A percentile compares a stretch with the other conserved stretches of the same genome.
Conservation (phyloP, 2,329 filamentous ascomycete genomes). For the Cordyceps cateniannulata region DNA sequence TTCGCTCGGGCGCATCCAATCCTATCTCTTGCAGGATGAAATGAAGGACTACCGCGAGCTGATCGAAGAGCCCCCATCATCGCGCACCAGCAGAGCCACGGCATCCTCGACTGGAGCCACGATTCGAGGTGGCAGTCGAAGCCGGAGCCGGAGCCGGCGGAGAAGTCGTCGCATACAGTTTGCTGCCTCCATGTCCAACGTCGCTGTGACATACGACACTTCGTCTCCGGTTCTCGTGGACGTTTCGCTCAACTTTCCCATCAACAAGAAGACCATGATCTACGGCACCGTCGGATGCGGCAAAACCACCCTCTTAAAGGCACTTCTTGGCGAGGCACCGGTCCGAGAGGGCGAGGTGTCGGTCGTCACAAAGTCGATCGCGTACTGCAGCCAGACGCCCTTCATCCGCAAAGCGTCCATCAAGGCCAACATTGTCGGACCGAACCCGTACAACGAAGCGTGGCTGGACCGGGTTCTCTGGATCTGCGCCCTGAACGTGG, state of each 20-base stretch:
- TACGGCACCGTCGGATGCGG: slow-evolving; percentile 1
- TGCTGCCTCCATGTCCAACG: background rate
- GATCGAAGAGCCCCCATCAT: too few relatives aligned
- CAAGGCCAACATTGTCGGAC: background rate
- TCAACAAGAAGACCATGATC: background rate
- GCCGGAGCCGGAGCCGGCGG: too few relatives aligned
- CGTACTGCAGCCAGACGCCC: slow-evolving; percentile 9
- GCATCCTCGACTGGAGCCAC: too few relatives aligned
- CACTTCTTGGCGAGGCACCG: slow-evolving; percentile 10
- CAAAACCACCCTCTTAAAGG: background rate
- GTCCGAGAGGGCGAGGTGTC: slow-evolving; percentile 18
- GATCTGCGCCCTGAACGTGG: slow-evolving; percentile 24
- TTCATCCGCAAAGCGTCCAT: background rate
- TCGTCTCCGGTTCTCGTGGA: background rate
- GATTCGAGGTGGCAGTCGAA: too few relatives aligned
- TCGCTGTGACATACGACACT: background rate
- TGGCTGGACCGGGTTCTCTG: background rate
- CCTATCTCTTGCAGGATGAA: too few relatives aligned
- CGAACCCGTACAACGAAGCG: background rate
- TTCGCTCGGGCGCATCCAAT: too few relatives aligned
- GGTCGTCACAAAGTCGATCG: slow-evolving; percentile 16
- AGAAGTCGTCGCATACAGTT: too few relatives aligned
- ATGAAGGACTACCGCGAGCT: too few relatives aligned
- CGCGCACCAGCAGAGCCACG: too few relatives aligned
- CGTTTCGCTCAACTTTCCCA: too few relatives aligned